These are phyloP conservation scores for Calonectria ilicicola DNA, from an alignment of 2,329 filamentous ascomycete species.

Conservation along the genomic window DNA sequence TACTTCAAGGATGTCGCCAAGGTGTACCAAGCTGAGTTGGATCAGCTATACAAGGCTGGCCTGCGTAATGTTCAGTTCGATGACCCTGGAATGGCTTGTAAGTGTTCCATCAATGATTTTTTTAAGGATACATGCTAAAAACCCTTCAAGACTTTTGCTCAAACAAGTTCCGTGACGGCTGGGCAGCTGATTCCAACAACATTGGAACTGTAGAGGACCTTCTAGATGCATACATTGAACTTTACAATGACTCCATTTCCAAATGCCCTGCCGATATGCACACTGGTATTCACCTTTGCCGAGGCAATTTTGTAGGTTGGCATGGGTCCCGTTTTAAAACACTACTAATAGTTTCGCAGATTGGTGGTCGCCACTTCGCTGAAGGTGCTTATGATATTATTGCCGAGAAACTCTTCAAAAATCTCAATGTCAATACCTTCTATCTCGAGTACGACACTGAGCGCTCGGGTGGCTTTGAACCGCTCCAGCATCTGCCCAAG, in stretches of 20 bases:
- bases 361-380: slow-evolving; percentile 73
- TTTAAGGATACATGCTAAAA: slow-evolving; percentile 5
- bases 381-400: slow-evolving; percentile 77
- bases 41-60: slow-evolving; percentile 71
- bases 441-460: slow-evolving; percentile 78
- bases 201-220: slow-evolving; percentile 75
- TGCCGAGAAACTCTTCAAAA: slow-evolving; percentile 73
- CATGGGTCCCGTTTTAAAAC: too few relatives aligned
- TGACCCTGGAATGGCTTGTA: slow-evolving; percentile 75
- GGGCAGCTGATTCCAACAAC: slow-evolving; percentile 76
- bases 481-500: slow-evolving; percentile 69
- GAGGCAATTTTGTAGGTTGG: slow-evolving; percentile 66
- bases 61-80: slow-evolving; percentile 76
- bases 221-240: slow-evolving; percentile 79
- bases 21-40: slow-evolving; percentile 73
- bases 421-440: slow-evolving; percentile 74
- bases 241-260: slow-evolving; percentile 79
- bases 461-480: slow-evolving; percentile 74
- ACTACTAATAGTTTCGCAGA: slow-evolving; percentile 36
- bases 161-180: slow-evolving; percentile 77
- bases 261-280: slow-evolving; percentile 77
- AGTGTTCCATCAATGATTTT: slow-evolving; percentile 43
- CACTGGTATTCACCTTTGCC: slow-evolving; percentile 81
- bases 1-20: slow-evolving; percentile 75
- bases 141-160: slow-evolving; percentile 75